Evolutionary conservation across 2,329 filamentous ascomycete species (phyloP).

Genomic region (Biscogniauxia sp.): DNA sequence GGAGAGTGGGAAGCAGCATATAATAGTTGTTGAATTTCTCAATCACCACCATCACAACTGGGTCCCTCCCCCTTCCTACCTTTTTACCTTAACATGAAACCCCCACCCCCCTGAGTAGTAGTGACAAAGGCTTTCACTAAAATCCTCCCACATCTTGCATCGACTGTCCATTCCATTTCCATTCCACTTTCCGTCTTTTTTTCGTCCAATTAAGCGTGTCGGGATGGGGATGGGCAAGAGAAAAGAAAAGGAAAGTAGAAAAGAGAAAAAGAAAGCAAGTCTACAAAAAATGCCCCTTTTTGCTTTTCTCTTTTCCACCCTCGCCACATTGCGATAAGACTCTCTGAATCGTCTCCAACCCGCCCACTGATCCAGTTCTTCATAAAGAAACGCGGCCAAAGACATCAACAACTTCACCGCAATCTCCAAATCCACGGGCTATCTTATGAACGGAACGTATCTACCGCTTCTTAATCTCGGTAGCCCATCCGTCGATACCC

Average conservation of each 20-base stretch:
- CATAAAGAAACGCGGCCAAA: neutral
- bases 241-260: neutral
- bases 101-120: too few relatives aligned
- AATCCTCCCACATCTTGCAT: neutral
- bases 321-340: neutral
- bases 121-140: too few relatives aligned
- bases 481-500: slow-evolving; percentile 91
- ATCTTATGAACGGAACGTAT: slow-evolving; percentile 2
- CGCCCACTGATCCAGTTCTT: neutral
- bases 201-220: neutral
- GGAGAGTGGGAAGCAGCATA: too few relatives aligned
- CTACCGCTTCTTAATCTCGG: slow-evolving; percentile 80
- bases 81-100: too few relatives aligned
- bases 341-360: neutral
- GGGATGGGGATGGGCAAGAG: neutral
- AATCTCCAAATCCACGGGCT: neutral
- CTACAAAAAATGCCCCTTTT: neutral
- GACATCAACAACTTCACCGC: neutral
- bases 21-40: too few relatives aligned
- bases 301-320: neutral
- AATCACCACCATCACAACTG: too few relatives aligned
- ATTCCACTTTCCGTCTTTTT: neutral
- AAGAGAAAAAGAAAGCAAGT: neutral
- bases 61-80: too few relatives aligned
- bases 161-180: neutral